phyloP scores from a whole-genome alignment of 352 stramenopile species.

The Phytophthora vignae region DNA sequence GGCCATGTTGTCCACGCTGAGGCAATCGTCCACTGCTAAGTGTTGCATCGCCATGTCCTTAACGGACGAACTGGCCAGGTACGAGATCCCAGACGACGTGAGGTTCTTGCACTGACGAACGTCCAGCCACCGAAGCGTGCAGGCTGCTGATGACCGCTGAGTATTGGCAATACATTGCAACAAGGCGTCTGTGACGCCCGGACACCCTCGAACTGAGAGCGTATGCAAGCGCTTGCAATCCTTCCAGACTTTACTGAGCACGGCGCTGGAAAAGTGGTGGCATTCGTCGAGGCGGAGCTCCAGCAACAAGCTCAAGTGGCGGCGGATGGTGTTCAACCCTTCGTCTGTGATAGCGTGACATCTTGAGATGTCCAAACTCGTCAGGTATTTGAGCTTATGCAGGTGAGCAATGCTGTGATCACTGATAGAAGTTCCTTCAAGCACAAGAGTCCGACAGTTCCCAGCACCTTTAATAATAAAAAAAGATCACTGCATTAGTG shows the following conservation, averaged over 20 bases:
- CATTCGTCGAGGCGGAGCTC: slow-evolving; percentile 67
- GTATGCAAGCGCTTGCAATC: slow-evolving; percentile 64
- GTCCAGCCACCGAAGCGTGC: slow-evolving; percentile 47
- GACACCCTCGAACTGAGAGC: slow-evolving; percentile 51
- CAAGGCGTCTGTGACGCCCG: slow-evolving; percentile 60
- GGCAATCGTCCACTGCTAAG: slow-evolving; percentile 60
- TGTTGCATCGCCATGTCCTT: slow-evolving; percentile 24
- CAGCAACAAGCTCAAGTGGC: slow-evolving; percentile 54
- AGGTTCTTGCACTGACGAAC: slow-evolving; percentile 72
- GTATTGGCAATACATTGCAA: slow-evolving; percentile 65
- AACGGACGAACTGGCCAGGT: slow-evolving; percentile 53
- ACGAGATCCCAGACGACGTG: slow-evolving; percentile 65
- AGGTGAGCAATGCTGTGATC: slow-evolving; percentile 33
- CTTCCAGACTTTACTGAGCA: slow-evolving; percentile 61
- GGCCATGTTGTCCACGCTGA: slow-evolving; percentile 71
- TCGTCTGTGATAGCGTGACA: slow-evolving; percentile 68
- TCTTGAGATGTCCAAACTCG: slow-evolving; percentile 39
- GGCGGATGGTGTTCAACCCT: slow-evolving; percentile 51
- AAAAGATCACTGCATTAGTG: no score
- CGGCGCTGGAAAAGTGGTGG: slow-evolving; percentile 61
- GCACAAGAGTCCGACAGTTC: slow-evolving; percentile 25
- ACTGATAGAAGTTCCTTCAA: slow-evolving; percentile 43
- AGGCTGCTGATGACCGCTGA: slow-evolving; percentile 37
- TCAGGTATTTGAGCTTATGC: slow-evolving; percentile 41
- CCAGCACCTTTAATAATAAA: slow-evolving; percentile 2